These are phyloP conservation scores for Tolypocladium nubicola DNA, from an alignment of 2,329 filamentous ascomycete species.

Conservation along the genomic window DNA sequence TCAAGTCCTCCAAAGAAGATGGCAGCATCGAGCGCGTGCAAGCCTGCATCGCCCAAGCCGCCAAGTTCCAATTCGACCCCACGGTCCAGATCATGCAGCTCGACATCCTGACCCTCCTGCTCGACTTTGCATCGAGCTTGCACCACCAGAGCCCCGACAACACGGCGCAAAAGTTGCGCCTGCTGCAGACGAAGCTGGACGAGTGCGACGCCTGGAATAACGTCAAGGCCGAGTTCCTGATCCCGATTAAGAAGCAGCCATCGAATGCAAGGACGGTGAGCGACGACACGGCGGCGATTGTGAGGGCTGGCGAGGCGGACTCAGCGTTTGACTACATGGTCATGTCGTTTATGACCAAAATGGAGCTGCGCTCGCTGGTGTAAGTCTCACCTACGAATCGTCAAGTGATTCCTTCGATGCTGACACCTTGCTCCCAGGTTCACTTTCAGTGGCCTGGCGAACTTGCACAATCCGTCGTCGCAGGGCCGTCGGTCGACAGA, in stretches of 20 bases:
- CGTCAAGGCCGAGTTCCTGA: constrained; percentile 35
- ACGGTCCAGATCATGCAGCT: constrained; percentile 56
- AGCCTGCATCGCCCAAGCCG: constrained; percentile 60
- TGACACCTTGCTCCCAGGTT: constrained; percentile 27
- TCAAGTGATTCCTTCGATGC: not conserved
- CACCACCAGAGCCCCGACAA: constrained; percentile 49
- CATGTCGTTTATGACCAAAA: constrained; percentile 49
- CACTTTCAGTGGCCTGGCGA: constrained; percentile 42
- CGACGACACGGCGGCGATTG: constrained; percentile 43
- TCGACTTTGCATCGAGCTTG: constrained; percentile 62
- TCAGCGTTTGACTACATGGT: constrained; percentile 43
- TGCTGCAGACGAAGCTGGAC: constrained; percentile 53
- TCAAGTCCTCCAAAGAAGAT: constrained; percentile 50
- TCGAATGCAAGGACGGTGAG: constrained; percentile 41
- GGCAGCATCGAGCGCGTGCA: constrained; percentile 63
- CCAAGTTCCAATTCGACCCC: constrained; percentile 58
- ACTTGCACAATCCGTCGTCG: constrained; percentile 25
- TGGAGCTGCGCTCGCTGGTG: constrained; percentile 46
- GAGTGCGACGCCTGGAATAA: constrained; percentile 39
- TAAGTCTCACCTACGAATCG: constrained; percentile 22
- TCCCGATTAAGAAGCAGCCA: constrained; percentile 44
- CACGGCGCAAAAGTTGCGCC: constrained; percentile 48
- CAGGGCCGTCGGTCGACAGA: constrained; percentile 23
- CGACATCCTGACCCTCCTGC: constrained; percentile 51
- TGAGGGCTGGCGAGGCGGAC: constrained; percentile 35